These are phyloP conservation scores for Xylaria longipes DNA, from an alignment of 495 filamentous ascomycete genomes.

Conservation along the genomic window DNA sequence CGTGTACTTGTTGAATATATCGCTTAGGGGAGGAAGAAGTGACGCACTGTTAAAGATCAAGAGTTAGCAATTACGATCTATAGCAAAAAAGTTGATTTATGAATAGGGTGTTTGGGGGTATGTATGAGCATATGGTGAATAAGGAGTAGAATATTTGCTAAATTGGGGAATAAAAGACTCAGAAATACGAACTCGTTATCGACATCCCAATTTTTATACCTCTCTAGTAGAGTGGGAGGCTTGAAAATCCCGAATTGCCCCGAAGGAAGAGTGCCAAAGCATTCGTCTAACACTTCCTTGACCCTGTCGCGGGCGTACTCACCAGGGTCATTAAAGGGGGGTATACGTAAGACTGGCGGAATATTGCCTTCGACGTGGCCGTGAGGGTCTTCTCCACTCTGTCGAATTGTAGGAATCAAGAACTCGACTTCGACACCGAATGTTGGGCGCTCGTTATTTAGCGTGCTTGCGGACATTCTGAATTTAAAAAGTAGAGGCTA, in stretches of 20 bases:
- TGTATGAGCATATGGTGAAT: too few relatives aligned
- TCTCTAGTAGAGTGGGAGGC: not conserved
- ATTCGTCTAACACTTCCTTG: not conserved
- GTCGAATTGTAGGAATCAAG: constrained; percentile 26
- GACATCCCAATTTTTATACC: not conserved
- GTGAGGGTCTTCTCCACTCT: not conserved
- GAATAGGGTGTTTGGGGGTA: too few relatives aligned
- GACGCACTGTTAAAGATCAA: too few relatives aligned
- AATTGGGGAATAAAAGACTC: too few relatives aligned
- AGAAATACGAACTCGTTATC: too few relatives aligned
- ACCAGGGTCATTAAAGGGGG: too few relatives aligned
- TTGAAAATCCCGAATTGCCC: not conserved
- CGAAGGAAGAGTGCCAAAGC: constrained; percentile 44
- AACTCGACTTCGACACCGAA: constrained; percentile 47
- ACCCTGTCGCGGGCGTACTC: not conserved
- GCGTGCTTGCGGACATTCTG: constrained; percentile 15
- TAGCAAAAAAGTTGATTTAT: too few relatives aligned
- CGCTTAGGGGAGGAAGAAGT: not conserved
- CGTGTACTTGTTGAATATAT: not conserved
- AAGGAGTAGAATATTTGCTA: too few relatives aligned
- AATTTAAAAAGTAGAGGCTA: not conserved
- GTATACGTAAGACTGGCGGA: constrained; percentile 13
- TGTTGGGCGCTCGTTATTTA: constrained; percentile 19
- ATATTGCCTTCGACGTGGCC: constrained; percentile 17
- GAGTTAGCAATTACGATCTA: too few relatives aligned